Base-by-base conservation (phyloP, 73 alveolate species). In the Blepharisma stoltei region DNA sequence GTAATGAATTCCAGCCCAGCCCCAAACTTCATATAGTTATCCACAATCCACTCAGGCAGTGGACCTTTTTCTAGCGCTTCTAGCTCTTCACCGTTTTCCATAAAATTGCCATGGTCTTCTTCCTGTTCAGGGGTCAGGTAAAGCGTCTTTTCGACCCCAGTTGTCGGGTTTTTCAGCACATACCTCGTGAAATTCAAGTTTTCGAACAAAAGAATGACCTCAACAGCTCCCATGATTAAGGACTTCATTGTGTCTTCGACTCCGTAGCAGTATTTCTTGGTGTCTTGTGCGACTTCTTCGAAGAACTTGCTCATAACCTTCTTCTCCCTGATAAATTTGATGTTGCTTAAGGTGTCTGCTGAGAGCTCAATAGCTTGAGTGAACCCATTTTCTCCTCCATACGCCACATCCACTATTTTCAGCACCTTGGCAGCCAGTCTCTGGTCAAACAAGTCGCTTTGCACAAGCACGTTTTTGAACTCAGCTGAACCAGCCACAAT, bases 331-430 rank as follows among this genome's bases (percentile, higher is more conserved):
- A 97, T 97, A 78, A 95, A 97, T 86, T 97, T 97, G 67, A 97
- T 99, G 83, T 95, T 96, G 55, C 92, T 71, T 37, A 97, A 89
- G 44, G 97, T 94, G 87, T 92, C 98, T 88, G 83, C 86, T 6
- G 81, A 71, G 44, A 89, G 83, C 78, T 89, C 90, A 32, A 89
- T 88, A 20, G 96, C 96, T 85, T 97, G 95, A 77, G 94, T 95
- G 80, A 97, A 91, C 20, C 99, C 99, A 73, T 93, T 88, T 83
- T 95, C 99, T 9, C 99, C 99, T 23, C 99, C 99, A 84, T 97
- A 97, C 71, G 98, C 87, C 54, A 97, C 97, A 92, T 97, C 99
- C 5, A 97, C 99, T 14, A 97, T 82, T 11, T 86, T 77, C 41
- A 84, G 37, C 32, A 84, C 83, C 48, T 66, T 78, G 18, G 91